phyloP scores from a whole-genome alignment of 1,284 basidiomycete genomes.

The Ganoderma lucidum region DNA sequence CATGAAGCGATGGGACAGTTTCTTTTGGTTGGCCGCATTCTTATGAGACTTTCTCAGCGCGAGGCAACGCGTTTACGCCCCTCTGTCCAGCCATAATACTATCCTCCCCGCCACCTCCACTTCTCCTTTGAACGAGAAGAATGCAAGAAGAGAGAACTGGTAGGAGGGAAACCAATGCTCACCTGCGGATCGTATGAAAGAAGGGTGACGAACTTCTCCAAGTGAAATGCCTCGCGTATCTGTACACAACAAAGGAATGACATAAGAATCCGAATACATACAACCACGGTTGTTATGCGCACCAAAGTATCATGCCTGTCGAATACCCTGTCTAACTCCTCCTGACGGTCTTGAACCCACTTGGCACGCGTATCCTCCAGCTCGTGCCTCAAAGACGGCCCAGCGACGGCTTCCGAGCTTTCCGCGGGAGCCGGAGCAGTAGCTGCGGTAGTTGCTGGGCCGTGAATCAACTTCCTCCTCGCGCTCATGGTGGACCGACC shows the following conservation, averaged over 20 bases:
- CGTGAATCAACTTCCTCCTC: conserved; percentile 24
- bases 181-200: conserved; percentile 80
- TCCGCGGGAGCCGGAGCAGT: neutral
- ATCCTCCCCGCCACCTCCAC: neutral
- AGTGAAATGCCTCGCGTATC: conserved; percentile 87
- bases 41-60: too few relatives aligned
- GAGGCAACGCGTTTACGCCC: too few relatives aligned
- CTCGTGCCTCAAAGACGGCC: neutral
- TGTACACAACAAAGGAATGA: conserved; percentile 38
- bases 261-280: neutral
- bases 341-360: conserved; percentile 65
- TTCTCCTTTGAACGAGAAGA: neutral
- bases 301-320: conserved; percentile 81
- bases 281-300: conserved; percentile 41
- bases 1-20: too few relatives aligned
- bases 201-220: conserved; percentile 81
- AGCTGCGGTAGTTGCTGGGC: neutral
- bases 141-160: neutral
- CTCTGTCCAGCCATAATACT: neutral
- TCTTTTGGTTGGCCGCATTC: neutral
- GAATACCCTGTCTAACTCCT: conserved; percentile 63
- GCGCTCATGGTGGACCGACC: conserved; percentile 32
- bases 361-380: conserved; percentile 46
- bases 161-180: neutral
- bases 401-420: neutral